Base-by-base conservation (phyloP, 2,329 filamentous ascomycete species). In the Nigrospora osmanthi region DNA sequence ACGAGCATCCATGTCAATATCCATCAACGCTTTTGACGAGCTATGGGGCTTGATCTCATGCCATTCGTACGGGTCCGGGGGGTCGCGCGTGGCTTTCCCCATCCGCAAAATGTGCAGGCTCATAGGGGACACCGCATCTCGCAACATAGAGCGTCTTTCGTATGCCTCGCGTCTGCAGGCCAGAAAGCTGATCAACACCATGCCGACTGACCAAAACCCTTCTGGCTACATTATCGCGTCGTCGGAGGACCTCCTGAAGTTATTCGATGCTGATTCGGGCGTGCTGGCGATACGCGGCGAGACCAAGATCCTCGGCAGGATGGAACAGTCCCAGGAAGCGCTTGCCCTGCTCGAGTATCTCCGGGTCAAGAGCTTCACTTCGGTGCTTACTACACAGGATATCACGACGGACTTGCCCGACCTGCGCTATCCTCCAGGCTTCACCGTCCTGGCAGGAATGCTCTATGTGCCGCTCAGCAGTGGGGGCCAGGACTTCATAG, bases 1-100 rank as follows among this genome's bases (percentile, higher is more conserved):
- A 1, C 81, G 89, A n/a, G 88, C 88, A 0, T 95, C 88, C 51
- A 95, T 95, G 89, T 95, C 89, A 0, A 89, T 95, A 49, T 94
- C 89, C 1, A 87, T 95, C 57, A 93, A 89, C 51, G 87, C 87
- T 0, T 93, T 94, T 54, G 75, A 78, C 53, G 85, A 94, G 54
- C 67, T 95, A 0, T 95, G 89, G 90, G 90, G 89, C 0, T 68
- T 95, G 28, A 89, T 95, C 35, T 82, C 88, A 2, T 95, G 89
- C 49, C 89, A 95, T 58, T 80, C 84, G 0, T 95, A 95, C 54
- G 89, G 86, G 0, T 47, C 63, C 2, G 76, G 75, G 38, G 89
- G 89, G 4, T 94, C 93, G 87, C 77, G 89, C n/a, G 88, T 95
- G 0, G 87, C 87, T 0, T 95, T 95, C 56, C 89, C 89, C 0